A percentile compares a stretch with the other conserved stretches of the same genome.
phyloP scores from a whole-genome alignment of 108 stramenopile species.

The Parietichytrium sp. region DNA sequence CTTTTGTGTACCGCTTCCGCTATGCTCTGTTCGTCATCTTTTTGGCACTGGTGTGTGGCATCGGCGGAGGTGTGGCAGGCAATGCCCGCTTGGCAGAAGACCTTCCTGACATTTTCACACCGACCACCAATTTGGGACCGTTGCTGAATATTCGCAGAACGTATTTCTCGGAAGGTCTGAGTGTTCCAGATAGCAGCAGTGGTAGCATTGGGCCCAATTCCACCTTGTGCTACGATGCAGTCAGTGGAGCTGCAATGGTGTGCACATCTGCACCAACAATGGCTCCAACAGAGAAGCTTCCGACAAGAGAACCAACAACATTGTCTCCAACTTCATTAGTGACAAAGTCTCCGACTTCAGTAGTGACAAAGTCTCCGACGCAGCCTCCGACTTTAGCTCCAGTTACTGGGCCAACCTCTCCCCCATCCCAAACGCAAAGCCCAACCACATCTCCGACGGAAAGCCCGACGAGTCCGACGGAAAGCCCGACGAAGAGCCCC shows the following conservation, averaged over 20 bases:
- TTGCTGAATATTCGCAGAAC: background rate
- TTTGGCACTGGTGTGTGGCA: background rate
- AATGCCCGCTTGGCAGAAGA: background rate
- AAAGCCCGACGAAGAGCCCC: too few relatives aligned
- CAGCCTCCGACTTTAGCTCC: too few relatives aligned
- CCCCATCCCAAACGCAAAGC: too few relatives aligned
- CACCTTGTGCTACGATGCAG: background rate
- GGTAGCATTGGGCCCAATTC: background rate
- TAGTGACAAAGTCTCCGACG: too few relatives aligned
- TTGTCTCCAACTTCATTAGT: background rate
- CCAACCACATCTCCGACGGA: too few relatives aligned
- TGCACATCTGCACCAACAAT: background rate
- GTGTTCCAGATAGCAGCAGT: too few relatives aligned
- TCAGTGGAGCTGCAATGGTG: background rate
- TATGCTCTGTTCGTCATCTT: background rate
- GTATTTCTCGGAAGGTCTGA: conserved; percentile 21
- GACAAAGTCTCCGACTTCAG: too few relatives aligned
- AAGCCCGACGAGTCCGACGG: too few relatives aligned
- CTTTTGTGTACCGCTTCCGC: background rate
- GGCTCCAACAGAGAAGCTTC: background rate
- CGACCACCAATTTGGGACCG: background rate
- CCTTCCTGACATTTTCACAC: conserved; percentile 2
- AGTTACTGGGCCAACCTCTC: too few relatives aligned
- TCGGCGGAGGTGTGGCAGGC: background rate
- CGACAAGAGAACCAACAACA: background rate